phyloP scores from a whole-genome alignment of 2,329 filamentous ascomycete species.

The Grosmannia clavigera region DNA sequence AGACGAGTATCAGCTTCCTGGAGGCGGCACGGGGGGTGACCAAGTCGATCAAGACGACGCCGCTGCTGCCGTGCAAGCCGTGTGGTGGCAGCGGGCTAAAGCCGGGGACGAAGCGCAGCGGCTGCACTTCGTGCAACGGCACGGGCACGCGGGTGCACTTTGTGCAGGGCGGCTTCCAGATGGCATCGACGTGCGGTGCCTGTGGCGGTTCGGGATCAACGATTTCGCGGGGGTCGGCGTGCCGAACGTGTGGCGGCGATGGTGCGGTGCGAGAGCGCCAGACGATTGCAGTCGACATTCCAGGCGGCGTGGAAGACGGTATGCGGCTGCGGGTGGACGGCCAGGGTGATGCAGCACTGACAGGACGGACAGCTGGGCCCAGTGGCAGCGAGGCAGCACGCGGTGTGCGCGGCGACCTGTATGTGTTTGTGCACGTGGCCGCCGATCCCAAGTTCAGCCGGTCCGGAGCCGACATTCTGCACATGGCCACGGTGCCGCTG shows the following conservation, averaged over 20 bases:
- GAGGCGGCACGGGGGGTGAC: slow-evolving; percentile 85
- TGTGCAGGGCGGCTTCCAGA: slow-evolving; percentile 89
- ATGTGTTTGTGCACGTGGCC: slow-evolving; percentile 81
- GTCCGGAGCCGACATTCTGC: slow-evolving; percentile 77
- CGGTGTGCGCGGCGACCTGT: slow-evolving; percentile 74
- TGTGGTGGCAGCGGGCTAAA: slow-evolving; percentile 80
- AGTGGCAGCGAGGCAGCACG: slow-evolving; percentile 22
- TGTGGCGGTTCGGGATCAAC: slow-evolving; percentile 70
- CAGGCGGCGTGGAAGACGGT: slow-evolving; percentile 88
- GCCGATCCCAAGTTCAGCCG: slow-evolving; percentile 82
- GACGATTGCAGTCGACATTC: slow-evolving; percentile 81
- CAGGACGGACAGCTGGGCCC: slow-evolving; percentile 45
- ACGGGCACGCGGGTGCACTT: slow-evolving; percentile 79
- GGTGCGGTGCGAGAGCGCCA: slow-evolving; percentile 76
- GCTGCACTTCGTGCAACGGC: slow-evolving; percentile 73
- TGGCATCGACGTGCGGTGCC: slow-evolving; percentile 74
- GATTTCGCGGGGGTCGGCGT: slow-evolving; percentile 71
- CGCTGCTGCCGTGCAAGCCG: slow-evolving; percentile 67
- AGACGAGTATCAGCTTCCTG: slow-evolving; percentile 87
- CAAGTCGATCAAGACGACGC: slow-evolving; percentile 80
- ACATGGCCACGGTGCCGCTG: slow-evolving; percentile 81
- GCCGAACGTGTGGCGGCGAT: slow-evolving; percentile 64
- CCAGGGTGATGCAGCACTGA: slow-evolving; percentile 76
- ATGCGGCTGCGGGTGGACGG: slow-evolving; percentile 80
- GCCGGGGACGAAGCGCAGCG: slow-evolving; percentile 56